Conservation (phyloP, 345 rosid genomes). For the Euphorbia lathyris region DNA sequence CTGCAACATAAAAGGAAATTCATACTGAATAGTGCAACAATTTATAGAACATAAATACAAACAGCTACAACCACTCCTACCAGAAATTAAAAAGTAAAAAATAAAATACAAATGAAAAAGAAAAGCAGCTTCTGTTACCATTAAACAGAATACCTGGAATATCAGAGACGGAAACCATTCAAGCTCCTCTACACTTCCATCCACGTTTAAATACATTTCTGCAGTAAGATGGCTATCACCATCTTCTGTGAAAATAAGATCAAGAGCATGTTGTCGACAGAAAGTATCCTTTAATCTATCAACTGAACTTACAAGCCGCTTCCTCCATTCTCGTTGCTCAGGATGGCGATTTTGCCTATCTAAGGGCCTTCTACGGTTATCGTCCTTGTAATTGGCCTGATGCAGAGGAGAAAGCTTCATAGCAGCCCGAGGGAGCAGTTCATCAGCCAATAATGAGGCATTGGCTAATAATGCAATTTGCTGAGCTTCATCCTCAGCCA, state of each 20-base stretch:
- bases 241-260: constrained; percentile 95
- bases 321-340: constrained; percentile 99
- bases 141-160: constrained; percentile 65
- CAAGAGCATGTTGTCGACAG: constrained; percentile 96
- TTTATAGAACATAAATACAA: neutral
- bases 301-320: constrained; percentile 76
- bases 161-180: constrained; percentile 88
- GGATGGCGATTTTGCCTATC: constrained; percentile 97
- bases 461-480: constrained; percentile 97
- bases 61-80: neutral
- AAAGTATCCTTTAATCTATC: constrained; percentile 88
- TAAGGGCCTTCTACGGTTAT: constrained; percentile 54
- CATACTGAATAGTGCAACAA: neutral
- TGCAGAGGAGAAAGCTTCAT: constrained; percentile 75
- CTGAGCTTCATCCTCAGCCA: constrained; percentile 94
- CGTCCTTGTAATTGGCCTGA: constrained; percentile 63
- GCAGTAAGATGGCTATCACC: constrained; percentile 93
- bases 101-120: too few species aligned
- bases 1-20: neutral
- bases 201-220: constrained; percentile 85
- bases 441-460: constrained; percentile 95
- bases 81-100: too few species aligned
- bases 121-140: neutral
- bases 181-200: constrained; percentile 62
- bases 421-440: constrained; percentile 96